Evolutionary conservation across 805 yeast species (phyloP).

Genomic region (Starmera pachycereana): DNA sequence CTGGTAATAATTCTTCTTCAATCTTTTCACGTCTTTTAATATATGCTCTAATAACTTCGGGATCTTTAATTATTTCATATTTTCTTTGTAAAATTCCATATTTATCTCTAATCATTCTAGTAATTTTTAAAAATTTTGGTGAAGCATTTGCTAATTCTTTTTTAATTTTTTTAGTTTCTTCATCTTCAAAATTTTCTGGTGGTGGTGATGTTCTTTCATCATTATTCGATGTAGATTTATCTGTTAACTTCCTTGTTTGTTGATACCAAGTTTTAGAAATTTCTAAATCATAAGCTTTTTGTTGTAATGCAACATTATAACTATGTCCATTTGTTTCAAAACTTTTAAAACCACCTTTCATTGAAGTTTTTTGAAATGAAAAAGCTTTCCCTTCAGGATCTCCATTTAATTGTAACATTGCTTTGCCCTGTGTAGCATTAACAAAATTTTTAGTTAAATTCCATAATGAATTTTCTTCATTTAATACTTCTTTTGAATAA

Average conservation of each 20-base stretch:
- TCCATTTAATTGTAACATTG: slow-evolving; percentile 92
- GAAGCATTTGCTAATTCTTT: neutral
- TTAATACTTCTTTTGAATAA: slow-evolving; percentile 40
- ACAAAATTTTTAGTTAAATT: slow-evolving; percentile 84
- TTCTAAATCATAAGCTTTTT: slow-evolving; percentile 85
- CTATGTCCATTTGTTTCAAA: slow-evolving; percentile 51
- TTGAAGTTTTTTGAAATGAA: slow-evolving; percentile 81
- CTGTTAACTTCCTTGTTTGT: slow-evolving; percentile 53
- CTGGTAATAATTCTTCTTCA: slow-evolving; percentile 61
- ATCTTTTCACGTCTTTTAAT: slow-evolving; percentile 53
- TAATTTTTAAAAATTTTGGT: slow-evolving; percentile 45
- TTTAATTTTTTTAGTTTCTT: neutral
- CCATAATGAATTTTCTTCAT: slow-evolving; percentile 91
- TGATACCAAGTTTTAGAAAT: slow-evolving; percentile 83
- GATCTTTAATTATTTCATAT: slow-evolving; percentile 71
- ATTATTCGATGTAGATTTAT: slow-evolving; percentile 12
- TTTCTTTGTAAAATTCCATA: slow-evolving; percentile 80
- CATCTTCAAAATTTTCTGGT: neutral
- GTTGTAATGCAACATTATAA: slow-evolving; percentile 77
- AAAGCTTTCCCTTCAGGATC: slow-evolving; percentile 90
- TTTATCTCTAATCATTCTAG: slow-evolving; percentile 71
- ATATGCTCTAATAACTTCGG: slow-evolving; percentile 79
- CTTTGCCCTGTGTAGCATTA: slow-evolving; percentile 91
- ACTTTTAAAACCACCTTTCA: slow-evolving; percentile 79
- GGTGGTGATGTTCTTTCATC: neutral